These are phyloP conservation scores for Lipomyces starkeyi DNA, from an alignment of 805 yeast species.

Conservation along the genomic window DNA sequence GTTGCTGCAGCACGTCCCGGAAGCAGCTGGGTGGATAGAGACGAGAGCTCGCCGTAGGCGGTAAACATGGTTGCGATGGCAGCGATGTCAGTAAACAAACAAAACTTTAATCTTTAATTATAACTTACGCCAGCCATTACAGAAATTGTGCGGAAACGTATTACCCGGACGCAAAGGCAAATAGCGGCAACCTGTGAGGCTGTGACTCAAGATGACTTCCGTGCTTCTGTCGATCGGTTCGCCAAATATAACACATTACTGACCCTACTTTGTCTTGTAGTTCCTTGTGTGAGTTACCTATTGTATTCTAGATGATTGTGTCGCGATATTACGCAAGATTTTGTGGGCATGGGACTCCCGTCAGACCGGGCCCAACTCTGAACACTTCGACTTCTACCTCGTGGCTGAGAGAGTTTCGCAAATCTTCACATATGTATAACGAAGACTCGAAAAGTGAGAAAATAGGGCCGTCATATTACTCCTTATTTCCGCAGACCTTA, in stretches of 20 bases:
- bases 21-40: background rate
- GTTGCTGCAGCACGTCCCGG: background rate
- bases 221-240: too few species aligned
- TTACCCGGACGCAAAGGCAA: background rate
- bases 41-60: background rate
- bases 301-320: background rate
- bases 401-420: background rate
- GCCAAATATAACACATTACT: too few species aligned
- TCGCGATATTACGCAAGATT: background rate
- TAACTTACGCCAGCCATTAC: too few species aligned
- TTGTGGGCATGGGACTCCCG: background rate
- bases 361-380: background rate
- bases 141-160: too few species aligned
- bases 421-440: background rate
- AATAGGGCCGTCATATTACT: conserved; percentile 52
- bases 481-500: conserved; percentile 76
- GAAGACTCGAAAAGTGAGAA: background rate
- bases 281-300: background rate
- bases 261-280: background rate
- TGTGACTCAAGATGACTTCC: too few species aligned
- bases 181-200: too few species aligned
- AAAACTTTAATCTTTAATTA: background rate
- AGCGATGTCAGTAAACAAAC: background rate
- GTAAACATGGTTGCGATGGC: conserved; percentile 1
- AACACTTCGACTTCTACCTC: too few species aligned